phyloP scores from a whole-genome alignment of 129 eudicot genomes.

The Mikania micrantha region DNA sequence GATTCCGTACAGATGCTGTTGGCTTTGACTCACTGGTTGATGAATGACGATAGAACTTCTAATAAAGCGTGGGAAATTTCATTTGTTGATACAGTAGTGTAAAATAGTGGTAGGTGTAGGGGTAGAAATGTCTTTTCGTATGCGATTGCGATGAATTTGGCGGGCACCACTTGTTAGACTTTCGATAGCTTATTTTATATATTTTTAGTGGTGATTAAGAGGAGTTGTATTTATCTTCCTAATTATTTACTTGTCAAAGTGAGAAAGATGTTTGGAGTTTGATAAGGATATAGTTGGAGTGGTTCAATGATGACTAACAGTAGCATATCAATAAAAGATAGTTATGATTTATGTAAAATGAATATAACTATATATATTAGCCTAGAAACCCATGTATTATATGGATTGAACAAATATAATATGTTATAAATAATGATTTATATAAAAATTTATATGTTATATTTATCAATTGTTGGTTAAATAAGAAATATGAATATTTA shows the following conservation, averaged over 20 bases:
- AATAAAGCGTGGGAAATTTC: slow-evolving; percentile 29
- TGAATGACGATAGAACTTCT: not conserved
- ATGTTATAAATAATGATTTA: no score
- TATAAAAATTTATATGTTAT: no score
- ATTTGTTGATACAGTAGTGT: slow-evolving; percentile 7
- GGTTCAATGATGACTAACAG: slow-evolving; percentile 13
- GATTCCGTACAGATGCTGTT: not conserved
- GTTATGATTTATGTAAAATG: not conserved
- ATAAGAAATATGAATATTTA: no score
- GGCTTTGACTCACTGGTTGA: slow-evolving; percentile 7
- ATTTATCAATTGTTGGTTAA: no score
- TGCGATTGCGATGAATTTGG: slow-evolving; percentile 30
- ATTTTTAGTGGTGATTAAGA: not conserved
- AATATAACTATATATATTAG: no score
- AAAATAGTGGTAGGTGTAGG: slow-evolving; percentile 5
- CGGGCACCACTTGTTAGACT: slow-evolving; percentile 34
- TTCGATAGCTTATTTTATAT: slow-evolving; percentile 5
- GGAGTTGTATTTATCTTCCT: slow-evolving; percentile 8
- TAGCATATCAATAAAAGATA: not conserved
- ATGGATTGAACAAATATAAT: no score
- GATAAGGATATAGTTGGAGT: slow-evolving; percentile 20
- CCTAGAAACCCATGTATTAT: no score
- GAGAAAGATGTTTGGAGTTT: slow-evolving; percentile 13
- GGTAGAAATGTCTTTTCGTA: not conserved
- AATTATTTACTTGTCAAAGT: slow-evolving; percentile 24